These are phyloP conservation scores for Trametes villosa DNA, from an alignment of 768 basidiomycete species.

Conservation along the genomic window DNA sequence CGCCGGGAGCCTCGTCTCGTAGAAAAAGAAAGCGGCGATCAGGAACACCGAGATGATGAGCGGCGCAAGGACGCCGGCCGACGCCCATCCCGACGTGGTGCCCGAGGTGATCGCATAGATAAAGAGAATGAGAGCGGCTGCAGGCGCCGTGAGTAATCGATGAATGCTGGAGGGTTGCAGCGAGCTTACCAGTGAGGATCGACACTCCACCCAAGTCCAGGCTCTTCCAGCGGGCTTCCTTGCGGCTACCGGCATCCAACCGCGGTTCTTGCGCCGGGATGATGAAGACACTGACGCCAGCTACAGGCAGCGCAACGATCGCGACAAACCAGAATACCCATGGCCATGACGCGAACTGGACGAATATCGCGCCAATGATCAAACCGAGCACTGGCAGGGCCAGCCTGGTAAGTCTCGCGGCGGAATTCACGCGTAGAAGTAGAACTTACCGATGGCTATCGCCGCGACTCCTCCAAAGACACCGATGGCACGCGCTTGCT, in stretches of 20 bases:
- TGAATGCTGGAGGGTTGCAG: neutral
- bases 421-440: too few relatives aligned
- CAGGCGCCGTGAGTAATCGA: too few relatives aligned
- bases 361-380: constrained; percentile 43
- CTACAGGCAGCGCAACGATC: constrained; percentile 41
- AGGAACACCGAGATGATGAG: constrained; percentile 46
- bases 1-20: constrained; percentile 42
- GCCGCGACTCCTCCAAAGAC: constrained; percentile 50
- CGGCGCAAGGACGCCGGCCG: constrained; percentile 46
- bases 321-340: constrained; percentile 54
- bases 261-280: constrained; percentile 33
- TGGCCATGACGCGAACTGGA: constrained; percentile 41
- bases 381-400: constrained; percentile 34
- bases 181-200: constrained; percentile 35
- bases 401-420: too few relatives aligned
- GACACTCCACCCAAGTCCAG: constrained; percentile 44
- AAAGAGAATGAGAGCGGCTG: constrained; percentile 40
- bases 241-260: constrained; percentile 1
- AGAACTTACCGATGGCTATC: constrained; percentile 43
- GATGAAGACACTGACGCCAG: constrained; percentile 35
- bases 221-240: constrained; percentile 30
- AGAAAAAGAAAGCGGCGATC: constrained; percentile 46
- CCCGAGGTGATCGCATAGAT: constrained; percentile 44
- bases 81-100: constrained; percentile 46
- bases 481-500: constrained; percentile 49